Percentiles rank a stretch among this genome's conserved stretches.
These are phyloP conservation scores for Ambrosia hybrid DNA, from an alignment of 140 eudicot species.

Conservation along the genomic window DNA sequence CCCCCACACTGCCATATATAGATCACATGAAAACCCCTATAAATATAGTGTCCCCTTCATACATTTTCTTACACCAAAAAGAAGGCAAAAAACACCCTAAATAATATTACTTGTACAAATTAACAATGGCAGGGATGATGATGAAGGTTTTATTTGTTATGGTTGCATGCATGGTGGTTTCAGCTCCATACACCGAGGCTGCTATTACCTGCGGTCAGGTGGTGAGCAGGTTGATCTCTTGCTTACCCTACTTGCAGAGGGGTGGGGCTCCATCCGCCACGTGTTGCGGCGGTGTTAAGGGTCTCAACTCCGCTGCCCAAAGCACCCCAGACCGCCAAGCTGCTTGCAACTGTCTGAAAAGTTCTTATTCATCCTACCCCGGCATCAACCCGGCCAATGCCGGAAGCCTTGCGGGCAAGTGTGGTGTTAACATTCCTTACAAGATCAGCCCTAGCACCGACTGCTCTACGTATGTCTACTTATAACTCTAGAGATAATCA, in stretches of 20 bases:
- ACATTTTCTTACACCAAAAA: slow-evolving; percentile 19
- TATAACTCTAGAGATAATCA: too few relatives aligned
- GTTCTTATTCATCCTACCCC: slow-evolving; percentile 9
- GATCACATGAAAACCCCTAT: slow-evolving; percentile 15
- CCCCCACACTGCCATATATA: background rate
- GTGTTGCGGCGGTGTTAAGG: slow-evolving; percentile 41
- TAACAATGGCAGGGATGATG: slow-evolving; percentile 14
- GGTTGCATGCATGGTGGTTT: slow-evolving; percentile 40
- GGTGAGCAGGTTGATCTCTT: slow-evolving; percentile 12
- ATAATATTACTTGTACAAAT: background rate
- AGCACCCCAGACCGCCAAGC: slow-evolving; percentile 37
- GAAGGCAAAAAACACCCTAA: background rate
- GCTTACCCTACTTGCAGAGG: slow-evolving; percentile 33
- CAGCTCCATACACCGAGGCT: slow-evolving; percentile 29
- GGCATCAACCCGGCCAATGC: slow-evolving; percentile 22
- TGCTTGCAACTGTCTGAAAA: slow-evolving; percentile 39
- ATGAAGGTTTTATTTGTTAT: slow-evolving; percentile 25
- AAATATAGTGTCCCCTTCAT: slow-evolving; percentile 5
- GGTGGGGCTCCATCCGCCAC: slow-evolving; percentile 14
- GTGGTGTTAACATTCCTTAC: slow-evolving; percentile 50
- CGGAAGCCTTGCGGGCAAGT: slow-evolving; percentile 33
- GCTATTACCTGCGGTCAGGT: slow-evolving; percentile 16
- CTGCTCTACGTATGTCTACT: slow-evolving; percentile 40
- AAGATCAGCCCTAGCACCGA: slow-evolving; percentile 44
- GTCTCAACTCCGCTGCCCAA: slow-evolving; percentile 21